Evolutionary conservation across 345 rosid species (phyloP), one percentile per base, ranked within the genome.

Genomic region (Triadica sebifera): DNA sequence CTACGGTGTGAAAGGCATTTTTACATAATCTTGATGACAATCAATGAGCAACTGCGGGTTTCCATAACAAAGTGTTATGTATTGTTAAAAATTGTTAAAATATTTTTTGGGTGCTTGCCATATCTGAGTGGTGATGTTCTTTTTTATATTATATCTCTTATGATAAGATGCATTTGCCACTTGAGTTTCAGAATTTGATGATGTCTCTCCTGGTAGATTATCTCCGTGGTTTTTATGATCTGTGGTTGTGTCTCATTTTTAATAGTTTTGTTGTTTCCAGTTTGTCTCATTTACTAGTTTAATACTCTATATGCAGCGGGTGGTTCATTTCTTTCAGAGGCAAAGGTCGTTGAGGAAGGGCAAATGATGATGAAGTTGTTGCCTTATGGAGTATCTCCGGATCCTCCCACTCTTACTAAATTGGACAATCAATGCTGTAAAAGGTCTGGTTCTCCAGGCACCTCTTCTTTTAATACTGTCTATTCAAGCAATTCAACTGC

Each of bases 301-400:
- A 71, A 69, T 74, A 29, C 19, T 39, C 12, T 67, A 43, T 50
- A 46, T 82, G 70, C 84, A 85, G 91, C 62, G 68, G 84, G 78
- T 72, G 84, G 78, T 72, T 71, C 75, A 22, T 69, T 58, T 74
- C 80, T 67, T 58, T 74, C 61, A 53, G 85, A 67, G 78, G 88
- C 80, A 57, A 85, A 80, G 79, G 79, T 82, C 16, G 69, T 71
- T 72, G 85, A 76, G 63, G 91, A 81, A 83, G 81, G 65, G 20
- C 71, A 69, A 39, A 57, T 41, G 15, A 55, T 22, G 19, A 51
- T 24, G 55, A 65, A 76, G 60, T 20, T 53, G 49, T 69, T 77
- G 29, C 81, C 71, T 15, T 76, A 74, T 76, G 85, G 74, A 75
- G 74, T 65, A 65, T 80, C 85, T 56, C 8, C 57, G 75, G 80